phyloP scores from a whole-genome alignment of 768 basidiomycete species.

The Boletellus ananiceps region DNA sequence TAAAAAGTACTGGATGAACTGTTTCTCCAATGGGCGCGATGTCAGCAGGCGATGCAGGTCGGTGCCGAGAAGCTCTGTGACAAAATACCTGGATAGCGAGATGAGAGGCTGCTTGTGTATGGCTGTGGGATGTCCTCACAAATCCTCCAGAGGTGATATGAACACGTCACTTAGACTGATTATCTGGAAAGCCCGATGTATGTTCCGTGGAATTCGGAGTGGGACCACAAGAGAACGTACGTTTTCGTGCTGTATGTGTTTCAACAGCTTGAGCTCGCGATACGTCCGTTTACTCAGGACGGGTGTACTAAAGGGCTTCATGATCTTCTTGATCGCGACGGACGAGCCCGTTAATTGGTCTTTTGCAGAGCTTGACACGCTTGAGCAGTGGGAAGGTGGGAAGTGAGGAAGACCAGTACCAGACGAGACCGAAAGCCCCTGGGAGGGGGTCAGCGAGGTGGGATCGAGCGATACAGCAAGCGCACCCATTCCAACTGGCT shows the following conservation, averaged over 20 bases:
- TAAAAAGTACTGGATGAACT: conserved; percentile 99
- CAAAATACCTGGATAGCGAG: conserved; percentile 74
- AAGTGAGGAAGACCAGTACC: conserved; percentile 44
- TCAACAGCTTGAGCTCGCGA: conserved; percentile 94
- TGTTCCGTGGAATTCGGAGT: conserved; percentile 5
- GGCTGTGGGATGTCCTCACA: conserved; percentile 49
- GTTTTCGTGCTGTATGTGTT: conserved; percentile 98
- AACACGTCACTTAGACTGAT: conserved; percentile 99
- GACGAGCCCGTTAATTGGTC: conserved; percentile 91
- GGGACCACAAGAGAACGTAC: conserved; percentile 40
- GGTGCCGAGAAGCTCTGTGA: conserved; percentile 96
- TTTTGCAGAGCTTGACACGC: conserved; percentile 70
- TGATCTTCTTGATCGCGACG: conserved; percentile 99
- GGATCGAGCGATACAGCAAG: conserved; percentile 13
- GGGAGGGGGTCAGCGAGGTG: conserved; percentile 14
- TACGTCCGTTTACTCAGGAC: conserved; percentile 98
- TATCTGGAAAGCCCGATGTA: conserved; percentile 50
- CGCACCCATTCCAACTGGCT: conserved; percentile 98
- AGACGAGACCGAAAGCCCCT: conserved; percentile 97
- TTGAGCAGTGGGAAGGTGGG: conserved; percentile 8
- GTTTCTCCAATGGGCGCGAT: conserved; percentile 95
- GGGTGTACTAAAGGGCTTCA: conserved; percentile 99
- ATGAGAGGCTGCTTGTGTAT: not conserved
- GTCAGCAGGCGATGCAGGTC: conserved; percentile 97
- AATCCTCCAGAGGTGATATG: conserved; percentile 98